Percentiles rank a stretch among this genome's conserved stretches.
Conservation (phyloP, 2,329 filamentous ascomycete genomes). For the Pseudogymnoascus sp. region DNA sequence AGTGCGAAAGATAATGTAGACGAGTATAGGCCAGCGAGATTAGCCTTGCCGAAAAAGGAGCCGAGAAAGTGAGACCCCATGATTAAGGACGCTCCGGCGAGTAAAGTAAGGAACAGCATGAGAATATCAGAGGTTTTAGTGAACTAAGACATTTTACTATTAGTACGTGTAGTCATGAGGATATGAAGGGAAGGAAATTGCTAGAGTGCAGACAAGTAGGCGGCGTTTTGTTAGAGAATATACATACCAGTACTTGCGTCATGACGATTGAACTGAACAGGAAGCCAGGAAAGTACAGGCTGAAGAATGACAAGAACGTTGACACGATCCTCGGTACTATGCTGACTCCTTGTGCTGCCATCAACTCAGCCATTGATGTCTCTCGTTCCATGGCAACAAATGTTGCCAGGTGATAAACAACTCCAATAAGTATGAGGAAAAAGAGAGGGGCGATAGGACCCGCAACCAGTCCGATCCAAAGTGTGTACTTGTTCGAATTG, state of each 20-base stretch:
- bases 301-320: constrained; percentile 21
- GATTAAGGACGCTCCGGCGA: constrained; percentile 19
- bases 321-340: constrained; percentile 21
- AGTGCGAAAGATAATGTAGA: constrained; percentile 52
- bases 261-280: constrained; percentile 22
- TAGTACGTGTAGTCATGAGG: background rate
- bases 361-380: constrained; percentile 21
- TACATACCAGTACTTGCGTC: constrained; percentile 17
- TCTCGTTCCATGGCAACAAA: constrained; percentile 24
- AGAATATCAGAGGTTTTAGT: constrained; percentile 21
- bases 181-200: background rate
- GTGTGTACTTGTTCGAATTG: background rate
- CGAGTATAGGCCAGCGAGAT: constrained; percentile 57
- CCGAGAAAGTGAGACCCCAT: constrained; percentile 40
- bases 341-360: constrained; percentile 24
- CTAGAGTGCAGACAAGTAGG: background rate
- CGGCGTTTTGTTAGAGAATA: background rate
- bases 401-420: constrained; percentile 23
- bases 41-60: constrained; percentile 55
- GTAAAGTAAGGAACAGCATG: constrained; percentile 20
- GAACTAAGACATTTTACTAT: constrained; percentile 12
- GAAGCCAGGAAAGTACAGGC: constrained; percentile 23
- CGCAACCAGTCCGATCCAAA: constrained; percentile 18
- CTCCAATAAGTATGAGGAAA: constrained; percentile 24
- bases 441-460: constrained; percentile 21